Evolutionary conservation across 768 basidiomycete species (phyloP).

Genomic region (Clavulina sp.): DNA sequence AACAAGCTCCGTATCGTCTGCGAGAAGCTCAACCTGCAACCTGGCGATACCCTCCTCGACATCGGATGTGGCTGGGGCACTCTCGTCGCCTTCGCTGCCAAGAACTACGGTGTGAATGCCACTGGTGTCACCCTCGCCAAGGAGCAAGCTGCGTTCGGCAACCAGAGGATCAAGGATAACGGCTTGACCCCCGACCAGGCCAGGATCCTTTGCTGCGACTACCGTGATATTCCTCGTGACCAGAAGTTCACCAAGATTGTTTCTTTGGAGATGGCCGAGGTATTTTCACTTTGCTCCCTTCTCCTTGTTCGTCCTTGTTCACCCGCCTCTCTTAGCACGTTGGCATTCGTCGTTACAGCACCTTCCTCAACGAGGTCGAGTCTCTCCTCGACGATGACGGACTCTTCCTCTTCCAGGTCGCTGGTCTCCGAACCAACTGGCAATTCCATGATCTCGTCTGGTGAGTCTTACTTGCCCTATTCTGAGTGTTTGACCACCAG

Average conservation of each 20-base stretch:
- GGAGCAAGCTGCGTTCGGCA: slow-evolving; percentile 88
- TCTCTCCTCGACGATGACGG: slow-evolving; percentile 89
- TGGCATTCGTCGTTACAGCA: slow-evolving; percentile 77
- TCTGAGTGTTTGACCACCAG: not conserved
- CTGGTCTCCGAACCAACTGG: slow-evolving; percentile 89
- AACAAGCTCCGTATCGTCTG: slow-evolving; percentile 95
- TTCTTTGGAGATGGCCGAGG: slow-evolving; percentile 95
- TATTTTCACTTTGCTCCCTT: slow-evolving; percentile 17
- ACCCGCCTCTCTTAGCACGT: slow-evolving; percentile 44
- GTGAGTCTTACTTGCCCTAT: slow-evolving; percentile 22
- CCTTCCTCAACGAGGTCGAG: slow-evolving; percentile 85
- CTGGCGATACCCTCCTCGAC: slow-evolving; percentile 73
- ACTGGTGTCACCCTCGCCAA: slow-evolving; percentile 87
- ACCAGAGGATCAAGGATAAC: slow-evolving; percentile 67
- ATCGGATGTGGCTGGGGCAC: slow-evolving; percentile 97
- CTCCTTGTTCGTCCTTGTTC: not conserved
- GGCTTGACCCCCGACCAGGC: slow-evolving; percentile 57
- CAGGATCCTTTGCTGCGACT: slow-evolving; percentile 84
- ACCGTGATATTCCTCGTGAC: slow-evolving; percentile 71
- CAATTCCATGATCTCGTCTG: slow-evolving; percentile 97
- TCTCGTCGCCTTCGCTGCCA: slow-evolving; percentile 81
- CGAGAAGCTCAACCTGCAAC: slow-evolving; percentile 77
- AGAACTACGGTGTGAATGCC: slow-evolving; percentile 92
- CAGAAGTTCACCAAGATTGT: slow-evolving; percentile 84
- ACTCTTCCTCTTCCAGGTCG: slow-evolving; percentile 90